phyloP scores from a whole-genome alignment of 495 filamentous ascomycete genomes.

The Neurospora sublineolata region DNA sequence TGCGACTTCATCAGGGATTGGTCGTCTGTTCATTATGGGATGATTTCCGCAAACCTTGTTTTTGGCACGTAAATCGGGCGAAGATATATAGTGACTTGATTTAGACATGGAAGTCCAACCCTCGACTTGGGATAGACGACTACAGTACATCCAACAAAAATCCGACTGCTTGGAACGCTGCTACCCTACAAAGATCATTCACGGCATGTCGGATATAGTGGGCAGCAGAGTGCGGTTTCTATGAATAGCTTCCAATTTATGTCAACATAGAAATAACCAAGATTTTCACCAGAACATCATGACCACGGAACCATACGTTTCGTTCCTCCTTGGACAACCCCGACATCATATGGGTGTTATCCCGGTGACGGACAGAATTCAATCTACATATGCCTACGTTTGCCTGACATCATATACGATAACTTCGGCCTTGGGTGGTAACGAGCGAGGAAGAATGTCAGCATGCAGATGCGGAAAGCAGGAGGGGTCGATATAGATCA shows the following conservation, averaged over 20 bases:
- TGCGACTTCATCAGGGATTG: neutral
- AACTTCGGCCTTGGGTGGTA: neutral
- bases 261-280: neutral
- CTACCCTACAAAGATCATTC: neutral
- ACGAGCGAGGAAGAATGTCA: neutral
- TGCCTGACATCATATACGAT: neutral
- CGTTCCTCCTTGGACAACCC: neutral
- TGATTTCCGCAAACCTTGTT: neutral
- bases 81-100: neutral
- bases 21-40: neutral
- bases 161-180: neutral
- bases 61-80: neutral
- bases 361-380: neutral
- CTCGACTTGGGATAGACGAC: neutral
- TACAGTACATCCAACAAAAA: neutral
- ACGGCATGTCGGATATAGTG: neutral
- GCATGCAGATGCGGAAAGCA: neutral
- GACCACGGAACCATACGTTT: neutral
- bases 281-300: neutral
- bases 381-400: neutral
- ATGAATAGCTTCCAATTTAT: neutral
- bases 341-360: neutral
- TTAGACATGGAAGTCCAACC: neutral
- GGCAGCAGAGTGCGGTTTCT: neutral
- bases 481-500: neutral